Evolutionary conservation across 1,284 basidiomycete genomes (phyloP), one percentile per base, ranked within the genome.

Genomic region (Cystobasidium sp.): DNA sequence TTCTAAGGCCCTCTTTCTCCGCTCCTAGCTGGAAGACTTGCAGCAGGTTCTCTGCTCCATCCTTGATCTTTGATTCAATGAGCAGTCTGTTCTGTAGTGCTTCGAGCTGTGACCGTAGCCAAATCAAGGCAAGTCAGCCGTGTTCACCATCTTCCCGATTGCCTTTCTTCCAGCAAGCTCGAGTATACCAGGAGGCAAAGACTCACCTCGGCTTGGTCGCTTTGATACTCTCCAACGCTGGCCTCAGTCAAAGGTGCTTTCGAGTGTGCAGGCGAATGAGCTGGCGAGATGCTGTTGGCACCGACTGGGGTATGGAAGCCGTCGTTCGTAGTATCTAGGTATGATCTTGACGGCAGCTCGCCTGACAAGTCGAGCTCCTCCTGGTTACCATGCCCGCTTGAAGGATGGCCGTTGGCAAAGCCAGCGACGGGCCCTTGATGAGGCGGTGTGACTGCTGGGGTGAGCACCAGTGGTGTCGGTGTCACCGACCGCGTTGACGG

Each of bases 1-100:
- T 83, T 64, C 91, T 87, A 78, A 92, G 84, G 24, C 83, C 83
- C 70, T 87, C 88, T 88, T 92, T 79, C 51, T 78, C 75, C 12
- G 56, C 75, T 39, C 68, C 64, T 3, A 56, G 41, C 58, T 58
- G 82, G 39, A 86, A 84, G 82, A 90, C 88, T 75, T 88, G 87
- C 59, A 94, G 84, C 68, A 94, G 85, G 76, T 90, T 91, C 83
- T 92, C 91, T 0, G 92, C 92, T 18, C 93, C 92, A 82, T 93
- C 91, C 80, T 88, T 91, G 79, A 94, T 92, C 74, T 89, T 87
- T 75, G 87, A 88, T 82, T 92, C 89, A 75, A 89, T 85, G 76
- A 88, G 86, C 51, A 93, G 85, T 81, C 88, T 87, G 75, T 85
- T 86, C 59, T 86, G 87, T 46, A 94, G 85, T n/a, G 85, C 83